Percentiles rank a stretch among this genome's conserved stretches.
Conservation (phyloP, 805 yeast genomes). For the Priceomyces castillae region DNA sequence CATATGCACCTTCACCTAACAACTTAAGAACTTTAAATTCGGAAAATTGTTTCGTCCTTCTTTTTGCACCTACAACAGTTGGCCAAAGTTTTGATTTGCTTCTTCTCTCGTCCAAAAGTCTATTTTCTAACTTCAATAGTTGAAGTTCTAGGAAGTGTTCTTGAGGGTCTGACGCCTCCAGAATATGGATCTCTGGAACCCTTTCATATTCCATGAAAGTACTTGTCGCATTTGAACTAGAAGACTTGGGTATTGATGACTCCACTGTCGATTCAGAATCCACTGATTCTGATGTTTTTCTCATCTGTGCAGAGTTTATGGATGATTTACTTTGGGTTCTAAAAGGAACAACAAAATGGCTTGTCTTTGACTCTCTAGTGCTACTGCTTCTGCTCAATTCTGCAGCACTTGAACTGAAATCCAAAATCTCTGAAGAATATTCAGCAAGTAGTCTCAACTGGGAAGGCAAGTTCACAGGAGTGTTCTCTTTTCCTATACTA, state of each 20-base stretch:
- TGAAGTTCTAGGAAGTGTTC: conserved; percentile 37
- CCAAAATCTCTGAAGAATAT: conserved; percentile 29
- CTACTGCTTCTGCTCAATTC: conserved; percentile 34
- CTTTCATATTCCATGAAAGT: neutral
- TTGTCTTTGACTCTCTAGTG: conserved; percentile 27
- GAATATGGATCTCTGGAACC: conserved; percentile 2
- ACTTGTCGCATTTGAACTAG: conserved; percentile 8
- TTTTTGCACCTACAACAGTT: conserved; percentile 53
- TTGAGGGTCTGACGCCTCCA: conserved; percentile 14
- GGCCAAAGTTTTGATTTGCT: conserved; percentile 47
- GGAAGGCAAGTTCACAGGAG: conserved; percentile 44
- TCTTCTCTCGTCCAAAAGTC: conserved; percentile 36
- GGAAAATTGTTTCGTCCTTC: conserved; percentile 66
- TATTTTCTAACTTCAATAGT: conserved; percentile 45
- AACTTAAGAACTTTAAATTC: conserved; percentile 72
- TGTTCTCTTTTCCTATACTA: conserved; percentile 3
- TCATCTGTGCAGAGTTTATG: neutral
- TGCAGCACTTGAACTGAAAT: conserved; percentile 25
- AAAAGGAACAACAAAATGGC: neutral
- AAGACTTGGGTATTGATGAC: conserved; percentile 1
- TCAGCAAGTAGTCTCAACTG: conserved; percentile 50
- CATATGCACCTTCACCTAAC: conserved; percentile 97
- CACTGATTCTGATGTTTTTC: conserved; percentile 1
- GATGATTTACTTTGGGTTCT: neutral
- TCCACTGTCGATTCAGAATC: conserved; percentile 3